Percentiles rank a stretch among this genome's conserved stretches.
Conservation (phyloP, 345 rosid genomes). For the Eucalyptus pauciflora region DNA sequence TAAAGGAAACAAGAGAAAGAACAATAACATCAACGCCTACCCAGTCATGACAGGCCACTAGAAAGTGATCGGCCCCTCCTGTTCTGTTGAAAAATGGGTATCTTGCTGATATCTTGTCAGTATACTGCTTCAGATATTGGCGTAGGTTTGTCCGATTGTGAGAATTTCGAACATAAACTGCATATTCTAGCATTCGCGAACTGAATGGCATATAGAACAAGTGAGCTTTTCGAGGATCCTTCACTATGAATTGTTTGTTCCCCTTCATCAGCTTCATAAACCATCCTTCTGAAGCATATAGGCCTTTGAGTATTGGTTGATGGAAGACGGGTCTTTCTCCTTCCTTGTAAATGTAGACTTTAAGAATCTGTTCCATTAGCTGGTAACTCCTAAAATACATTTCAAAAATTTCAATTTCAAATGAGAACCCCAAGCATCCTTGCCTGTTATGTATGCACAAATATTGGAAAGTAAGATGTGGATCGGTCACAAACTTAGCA, state of each 20-base stretch:
- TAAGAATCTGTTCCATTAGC: constrained; percentile 76
- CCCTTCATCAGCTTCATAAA: constrained; percentile 96
- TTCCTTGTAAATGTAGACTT: constrained; percentile 73
- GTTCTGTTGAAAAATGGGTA: constrained; percentile 92
- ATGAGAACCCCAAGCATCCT: not conserved
- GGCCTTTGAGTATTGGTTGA: constrained; percentile 78
- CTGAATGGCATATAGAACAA: constrained; percentile 94
- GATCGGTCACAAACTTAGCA: not conserved
- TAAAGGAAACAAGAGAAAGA: not conserved
- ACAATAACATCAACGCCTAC: constrained; percentile 21
- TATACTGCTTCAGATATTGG: constrained; percentile 58
- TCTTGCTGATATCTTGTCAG: constrained; percentile 61
- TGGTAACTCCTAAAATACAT: constrained; percentile 76
- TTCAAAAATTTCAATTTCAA: not conserved
- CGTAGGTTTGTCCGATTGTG: constrained; percentile 79
- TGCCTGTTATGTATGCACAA: not conserved
- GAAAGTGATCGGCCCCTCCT: constrained; percentile 88
- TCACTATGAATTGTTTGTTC: constrained; percentile 55
- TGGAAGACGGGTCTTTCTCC: constrained; percentile 87
- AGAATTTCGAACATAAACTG: constrained; percentile 83
- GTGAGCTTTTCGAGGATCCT: constrained; percentile 80
- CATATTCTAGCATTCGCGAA: constrained; percentile 79
- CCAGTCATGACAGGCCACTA: constrained; percentile 99
- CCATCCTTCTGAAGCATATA: constrained; percentile 99
- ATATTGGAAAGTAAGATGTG: not conserved